phyloP scores from a whole-genome alignment of 2,329 filamentous ascomycete genomes.

The Fusarium irregulare region DNA sequence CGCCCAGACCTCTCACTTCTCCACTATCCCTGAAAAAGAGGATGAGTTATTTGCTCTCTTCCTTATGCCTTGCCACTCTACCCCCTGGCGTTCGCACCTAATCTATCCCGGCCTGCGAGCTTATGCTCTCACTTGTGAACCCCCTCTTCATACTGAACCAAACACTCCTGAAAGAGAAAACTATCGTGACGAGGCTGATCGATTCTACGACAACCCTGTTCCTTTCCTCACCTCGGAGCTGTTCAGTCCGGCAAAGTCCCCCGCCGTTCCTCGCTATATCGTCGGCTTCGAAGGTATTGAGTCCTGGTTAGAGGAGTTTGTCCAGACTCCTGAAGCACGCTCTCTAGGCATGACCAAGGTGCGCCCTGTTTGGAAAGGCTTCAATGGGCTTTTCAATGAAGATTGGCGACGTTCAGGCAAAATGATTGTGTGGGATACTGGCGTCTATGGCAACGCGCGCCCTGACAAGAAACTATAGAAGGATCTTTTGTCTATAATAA shows the following conservation, averaged over 20 bases:
- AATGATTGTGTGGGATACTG: conserved; percentile 70
- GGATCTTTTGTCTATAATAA: background rate
- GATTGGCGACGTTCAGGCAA: conserved; percentile 67
- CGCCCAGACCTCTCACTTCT: conserved; percentile 35
- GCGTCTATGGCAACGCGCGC: conserved; percentile 45
- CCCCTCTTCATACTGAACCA: conserved; percentile 76
- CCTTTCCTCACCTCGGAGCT: conserved; percentile 68
- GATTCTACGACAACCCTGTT: conserved; percentile 79
- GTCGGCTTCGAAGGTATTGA: conserved; percentile 71
- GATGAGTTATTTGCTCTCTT: conserved; percentile 76
- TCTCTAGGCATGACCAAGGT: conserved; percentile 55
- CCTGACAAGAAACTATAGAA: background rate
- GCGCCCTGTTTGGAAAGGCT: conserved; percentile 64
- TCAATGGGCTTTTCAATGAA: conserved; percentile 72
- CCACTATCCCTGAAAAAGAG: conserved; percentile 46
- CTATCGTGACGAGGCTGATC: conserved; percentile 91
- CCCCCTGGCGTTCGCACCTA: conserved; percentile 92
- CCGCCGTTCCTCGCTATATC: conserved; percentile 64
- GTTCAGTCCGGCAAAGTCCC: conserved; percentile 48
- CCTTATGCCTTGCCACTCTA: conserved; percentile 95
- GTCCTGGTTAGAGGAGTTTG: conserved; percentile 57
- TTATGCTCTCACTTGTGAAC: conserved; percentile 90
- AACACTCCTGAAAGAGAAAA: conserved; percentile 67
- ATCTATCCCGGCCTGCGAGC: conserved; percentile 79
- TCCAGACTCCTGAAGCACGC: conserved; percentile 54